Base-by-base conservation (phyloP, 108 stramenopile genomes). In the Fragilaria crotonensis region DNA sequence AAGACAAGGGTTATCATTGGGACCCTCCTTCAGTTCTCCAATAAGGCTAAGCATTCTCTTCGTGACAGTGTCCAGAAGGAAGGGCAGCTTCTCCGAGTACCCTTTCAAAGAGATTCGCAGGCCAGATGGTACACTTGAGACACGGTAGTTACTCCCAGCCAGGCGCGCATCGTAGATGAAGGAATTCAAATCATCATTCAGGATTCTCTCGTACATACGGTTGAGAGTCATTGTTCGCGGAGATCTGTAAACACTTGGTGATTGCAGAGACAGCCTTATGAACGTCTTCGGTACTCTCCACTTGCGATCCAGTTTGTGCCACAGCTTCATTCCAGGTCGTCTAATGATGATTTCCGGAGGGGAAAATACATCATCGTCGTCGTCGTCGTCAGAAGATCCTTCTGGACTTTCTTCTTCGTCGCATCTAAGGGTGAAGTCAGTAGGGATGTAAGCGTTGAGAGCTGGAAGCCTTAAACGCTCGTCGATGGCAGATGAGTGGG, bases 91-190 rank as follows among this genome's bases (percentile, higher is more conserved):
- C 51, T 93, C 88, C 0, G 86, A 88, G 57, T 84, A 93, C 2
- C 92, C 92, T 59, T 67, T 68, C 2, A 90, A 85, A 11, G 82
- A 76, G 50, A 93, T 50, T 4, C 73, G 66, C 48, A 74, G 85
- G n/a, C 84, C 84, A 33, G 71, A 66, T 7, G 88, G 89, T 23
- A 70, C 52, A 50, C 80, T 77, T 11, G 56, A 58, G 1, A 94
- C 76, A 1, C 83, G 62, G 59, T 89, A 89, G 60, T 70, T 84
- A 61, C 86, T 85, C 4, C 92, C 92, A 4, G 92, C 92, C 5
- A 94, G 47, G 47, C 78, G 80, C n/a, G 92, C 92, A 68, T 94
- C 92, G 56, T 94, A 94, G 0, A 88, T 81, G 48, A 74, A 85
- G 0, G 80, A 84, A 46, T 94, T 94, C 30, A 94, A 59, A 64